phyloP scores from a whole-genome alignment of 805 yeast genomes.

The Wickerhamomyces alni region DNA sequence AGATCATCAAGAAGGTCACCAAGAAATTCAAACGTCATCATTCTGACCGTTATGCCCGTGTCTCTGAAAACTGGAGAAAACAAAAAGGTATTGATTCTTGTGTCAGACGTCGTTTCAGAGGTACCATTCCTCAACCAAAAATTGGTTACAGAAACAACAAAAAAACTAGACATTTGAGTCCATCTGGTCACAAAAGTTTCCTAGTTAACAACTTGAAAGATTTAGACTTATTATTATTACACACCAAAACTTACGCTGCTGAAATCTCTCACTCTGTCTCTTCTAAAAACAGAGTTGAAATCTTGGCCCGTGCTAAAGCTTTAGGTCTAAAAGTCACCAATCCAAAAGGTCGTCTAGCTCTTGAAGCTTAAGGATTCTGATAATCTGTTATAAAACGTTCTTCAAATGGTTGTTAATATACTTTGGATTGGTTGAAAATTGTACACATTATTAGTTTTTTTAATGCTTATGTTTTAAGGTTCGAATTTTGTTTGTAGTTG shows the following conservation, averaged over 20 bases:
- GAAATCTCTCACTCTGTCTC: constrained; percentile 99
- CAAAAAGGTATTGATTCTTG: constrained; percentile 99
- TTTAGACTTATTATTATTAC: constrained; percentile 91
- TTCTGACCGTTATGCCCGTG: constrained; percentile 99
- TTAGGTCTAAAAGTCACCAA: constrained; percentile 98
- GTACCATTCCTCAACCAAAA: constrained; percentile 97
- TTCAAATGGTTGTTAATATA: constrained; percentile 1
- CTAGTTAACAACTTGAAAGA: constrained; percentile 89
- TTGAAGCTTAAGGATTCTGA: constrained; percentile 74
- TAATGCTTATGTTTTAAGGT: constrained; percentile 19
- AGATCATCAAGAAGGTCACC: constrained; percentile 99
- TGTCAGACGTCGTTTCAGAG: constrained; percentile 99
- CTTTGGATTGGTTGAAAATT: constrained; percentile 7
- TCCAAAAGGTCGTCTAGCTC: constrained; percentile 97
- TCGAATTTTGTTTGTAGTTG: too few species aligned
- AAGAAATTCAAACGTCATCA: constrained; percentile 99
- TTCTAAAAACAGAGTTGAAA: constrained; percentile 95
- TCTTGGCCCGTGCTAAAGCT: constrained; percentile 95
- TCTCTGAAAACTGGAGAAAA: constrained; percentile 99
- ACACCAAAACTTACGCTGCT: constrained; percentile 98
- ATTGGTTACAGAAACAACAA: constrained; percentile 99
- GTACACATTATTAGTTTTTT: constrained; percentile 19
- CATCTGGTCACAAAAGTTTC: constrained; percentile 98
- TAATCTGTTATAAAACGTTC: background rate
- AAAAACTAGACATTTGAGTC: constrained; percentile 91